Base-by-base conservation (phyloP, 75 land plant genomes). In the Selaginella tamariscina region DNA sequence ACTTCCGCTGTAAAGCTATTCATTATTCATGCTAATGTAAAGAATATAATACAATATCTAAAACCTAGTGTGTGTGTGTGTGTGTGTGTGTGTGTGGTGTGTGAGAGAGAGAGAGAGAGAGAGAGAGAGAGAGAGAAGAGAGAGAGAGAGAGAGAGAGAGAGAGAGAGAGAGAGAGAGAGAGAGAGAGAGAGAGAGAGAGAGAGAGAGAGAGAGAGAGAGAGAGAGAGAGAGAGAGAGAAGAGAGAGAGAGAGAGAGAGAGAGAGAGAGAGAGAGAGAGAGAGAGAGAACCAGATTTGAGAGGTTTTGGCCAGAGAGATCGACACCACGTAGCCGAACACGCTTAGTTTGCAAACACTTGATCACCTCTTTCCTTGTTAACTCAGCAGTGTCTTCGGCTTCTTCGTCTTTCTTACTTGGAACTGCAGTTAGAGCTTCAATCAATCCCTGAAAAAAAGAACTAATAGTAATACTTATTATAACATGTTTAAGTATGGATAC, bases 241-340 rank as follows among this genome's bases (percentile, higher is more conserved):
- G 15, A 39, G 49, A 15, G 49, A 5, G 15, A 15, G 15, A 15
- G 49, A 39, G 49, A 15, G 49, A 39, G 49, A 15, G 49, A 39
- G 5, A 15, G 49, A 5, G 49, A 39, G 5, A 39, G 49, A 39
- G 49, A 24, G 57, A 5, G 24, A 27, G 22, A 29, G 11, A 68
- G n/a, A 62, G 29, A 29, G 11, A 5, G 49, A 74, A 87, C 90
- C 86, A 90, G 71, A 70, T 90, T 90, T 55, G 96, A 86, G 57
- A 90, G 88, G 71, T 90, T 80, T 73, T 87, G 82, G 27, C 88
- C 88, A 56, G 88, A 87, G 27, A 90, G 83, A 70, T 90, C 87
- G 22, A 85, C 82, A 0, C 96, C 96, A 23, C 96, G 82, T 49
- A 90, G 84, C 54, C 82, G 81, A 33, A 87, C 83, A 72, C 72